Evolutionary conservation across 2,329 filamentous ascomycete genomes (phyloP).

Genomic region (Stachybotrys elegans): DNA sequence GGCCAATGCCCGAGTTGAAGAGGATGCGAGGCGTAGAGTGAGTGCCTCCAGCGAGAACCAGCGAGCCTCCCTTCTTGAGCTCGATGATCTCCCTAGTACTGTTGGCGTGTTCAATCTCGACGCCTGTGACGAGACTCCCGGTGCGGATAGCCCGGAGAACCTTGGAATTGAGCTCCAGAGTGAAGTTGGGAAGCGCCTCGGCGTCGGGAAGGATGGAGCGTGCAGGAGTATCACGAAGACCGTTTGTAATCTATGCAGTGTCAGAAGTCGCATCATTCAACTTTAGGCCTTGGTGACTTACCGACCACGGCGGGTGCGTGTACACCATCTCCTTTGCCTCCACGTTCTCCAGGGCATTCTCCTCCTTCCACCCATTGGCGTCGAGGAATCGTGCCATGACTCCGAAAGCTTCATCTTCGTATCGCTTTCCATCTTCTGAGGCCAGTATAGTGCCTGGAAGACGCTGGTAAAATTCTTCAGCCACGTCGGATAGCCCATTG

Average conservation of each 20-base stretch:
- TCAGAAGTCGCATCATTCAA: neutral
- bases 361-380: slow-evolving; percentile 55
- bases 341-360: slow-evolving; percentile 54
- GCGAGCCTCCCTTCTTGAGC: slow-evolving; percentile 54
- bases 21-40: slow-evolving; percentile 65
- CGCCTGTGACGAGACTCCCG: slow-evolving; percentile 56
- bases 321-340: slow-evolving; percentile 61
- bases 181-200: slow-evolving; percentile 55
- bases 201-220: slow-evolving; percentile 64
- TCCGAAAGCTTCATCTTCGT: slow-evolving; percentile 60
- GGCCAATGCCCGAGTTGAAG: slow-evolving; percentile 56
- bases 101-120: slow-evolving; percentile 55
- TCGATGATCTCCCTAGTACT: slow-evolving; percentile 53
- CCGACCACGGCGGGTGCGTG: slow-evolving; percentile 57
- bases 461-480: slow-evolving; percentile 57
- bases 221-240: slow-evolving; percentile 63
- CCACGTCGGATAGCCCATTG: slow-evolving; percentile 44
- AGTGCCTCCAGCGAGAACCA: slow-evolving; percentile 61
- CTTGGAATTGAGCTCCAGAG: slow-evolving; percentile 57
- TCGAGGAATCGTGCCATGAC: slow-evolving; percentile 54
- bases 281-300: slow-evolving; percentile 5
- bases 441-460: slow-evolving; percentile 47
- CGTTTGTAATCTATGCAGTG: slow-evolving; percentile 50
- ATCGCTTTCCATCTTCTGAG: slow-evolving; percentile 60
- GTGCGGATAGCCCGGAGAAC: slow-evolving; percentile 62